A percentile compares a stretch with the other conserved stretches of the same genome.
phyloP scores from a whole-genome alignment of 2,329 filamentous ascomycete genomes.

The Colletotrichum higginsianum region DNA sequence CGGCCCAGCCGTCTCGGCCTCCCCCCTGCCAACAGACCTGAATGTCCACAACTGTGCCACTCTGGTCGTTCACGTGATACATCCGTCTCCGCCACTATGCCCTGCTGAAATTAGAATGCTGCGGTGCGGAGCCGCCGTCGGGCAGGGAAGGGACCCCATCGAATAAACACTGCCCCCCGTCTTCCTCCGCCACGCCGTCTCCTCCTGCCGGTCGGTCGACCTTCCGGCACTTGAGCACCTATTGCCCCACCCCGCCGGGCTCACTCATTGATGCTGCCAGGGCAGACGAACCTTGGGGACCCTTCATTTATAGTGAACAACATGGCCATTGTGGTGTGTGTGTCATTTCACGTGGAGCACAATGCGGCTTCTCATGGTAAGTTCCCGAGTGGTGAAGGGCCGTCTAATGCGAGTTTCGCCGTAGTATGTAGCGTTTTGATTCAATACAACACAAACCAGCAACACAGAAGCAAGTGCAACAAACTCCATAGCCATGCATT shows the following conservation, averaged over 20 bases:
- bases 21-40: background rate
- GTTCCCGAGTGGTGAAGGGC: no score
- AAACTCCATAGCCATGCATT: background rate
- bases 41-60: background rate
- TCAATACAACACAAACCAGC: no score
- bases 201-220: background rate
- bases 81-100: background rate
- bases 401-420: no score
- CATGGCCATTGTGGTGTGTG: no score
- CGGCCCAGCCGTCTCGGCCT: background rate
- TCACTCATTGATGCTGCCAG: no score
- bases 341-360: no score
- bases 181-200: background rate
- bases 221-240: background rate
- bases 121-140: background rate
- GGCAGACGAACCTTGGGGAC: background rate
- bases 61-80: background rate
- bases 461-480: background rate
- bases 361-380: no score
- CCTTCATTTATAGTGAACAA: no score
- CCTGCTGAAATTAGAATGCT: background rate
- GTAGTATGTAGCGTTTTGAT: no score
- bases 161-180: constrained; percentile 1
- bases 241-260: no score
- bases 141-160: constrained; percentile 5